Evolutionary conservation across 1,284 basidiomycete genomes (phyloP).

Genomic region (Phenoliferia sp.): DNA sequence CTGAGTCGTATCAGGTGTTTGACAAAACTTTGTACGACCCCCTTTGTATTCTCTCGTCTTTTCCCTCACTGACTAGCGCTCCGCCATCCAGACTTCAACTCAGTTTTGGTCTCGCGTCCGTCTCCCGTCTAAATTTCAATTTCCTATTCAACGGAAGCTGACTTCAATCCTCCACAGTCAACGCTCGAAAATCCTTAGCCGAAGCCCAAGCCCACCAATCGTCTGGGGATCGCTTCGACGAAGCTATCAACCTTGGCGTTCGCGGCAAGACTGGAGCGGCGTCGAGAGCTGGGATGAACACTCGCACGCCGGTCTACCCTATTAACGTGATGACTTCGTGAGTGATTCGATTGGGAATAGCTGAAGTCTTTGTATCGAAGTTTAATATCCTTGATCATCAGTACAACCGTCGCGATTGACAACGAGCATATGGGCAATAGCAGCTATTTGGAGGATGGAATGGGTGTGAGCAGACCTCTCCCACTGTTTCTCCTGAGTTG

Average conservation of each 20-base stretch:
- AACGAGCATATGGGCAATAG: too few species aligned
- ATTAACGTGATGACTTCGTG: neutral
- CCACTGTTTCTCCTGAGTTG: too few species aligned
- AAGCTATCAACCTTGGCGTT: neutral
- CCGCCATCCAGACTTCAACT: neutral
- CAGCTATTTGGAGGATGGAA: slow-evolving; percentile 6
- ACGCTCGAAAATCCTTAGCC: neutral
- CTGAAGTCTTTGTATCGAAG: neutral
- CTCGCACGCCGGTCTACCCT: neutral
- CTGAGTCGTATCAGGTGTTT: neutral
- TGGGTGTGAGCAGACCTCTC: too few species aligned
- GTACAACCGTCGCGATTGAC: neutral
- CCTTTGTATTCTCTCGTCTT: neutral
- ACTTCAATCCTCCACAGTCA: neutral
- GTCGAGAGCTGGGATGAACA: neutral
- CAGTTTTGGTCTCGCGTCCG: neutral
- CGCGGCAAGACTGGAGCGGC: neutral
- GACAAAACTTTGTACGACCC: too few species aligned
- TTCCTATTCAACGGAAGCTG: neutral
- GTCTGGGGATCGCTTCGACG: too few species aligned
- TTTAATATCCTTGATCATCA: neutral
- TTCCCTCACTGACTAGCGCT: neutral
- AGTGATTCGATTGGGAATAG: neutral
- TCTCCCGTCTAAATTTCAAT: neutral
- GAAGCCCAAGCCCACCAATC: neutral